Evolutionary conservation across 2,329 filamentous ascomycete genomes (phyloP).

Genomic region (Lizonia empirigonia): DNA sequence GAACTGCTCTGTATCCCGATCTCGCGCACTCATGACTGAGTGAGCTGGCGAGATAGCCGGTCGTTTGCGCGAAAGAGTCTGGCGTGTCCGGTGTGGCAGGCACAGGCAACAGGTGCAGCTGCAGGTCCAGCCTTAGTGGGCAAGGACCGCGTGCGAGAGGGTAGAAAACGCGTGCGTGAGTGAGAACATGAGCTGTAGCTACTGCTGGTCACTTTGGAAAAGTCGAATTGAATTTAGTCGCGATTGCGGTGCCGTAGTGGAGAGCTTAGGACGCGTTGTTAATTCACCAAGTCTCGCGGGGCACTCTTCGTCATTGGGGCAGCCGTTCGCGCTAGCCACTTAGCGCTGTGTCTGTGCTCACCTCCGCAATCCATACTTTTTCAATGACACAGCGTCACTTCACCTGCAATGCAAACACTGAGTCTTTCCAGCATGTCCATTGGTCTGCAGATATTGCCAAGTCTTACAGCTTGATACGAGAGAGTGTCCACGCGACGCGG

Average conservation of each 20-base stretch:
- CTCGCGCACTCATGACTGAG: slow-evolving; percentile 43
- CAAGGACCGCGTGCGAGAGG: slow-evolving; percentile 28
- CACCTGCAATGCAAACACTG: neutral
- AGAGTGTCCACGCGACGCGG: neutral
- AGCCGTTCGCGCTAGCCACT: neutral
- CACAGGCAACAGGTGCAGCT: slow-evolving; percentile 32
- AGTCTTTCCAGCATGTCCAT: neutral
- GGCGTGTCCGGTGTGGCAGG: slow-evolving; percentile 24
- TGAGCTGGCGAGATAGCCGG: slow-evolving; percentile 12
- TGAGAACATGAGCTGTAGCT: slow-evolving; percentile 37
- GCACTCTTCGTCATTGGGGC: slow-evolving; percentile 17
- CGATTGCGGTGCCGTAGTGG: slow-evolving; percentile 78
- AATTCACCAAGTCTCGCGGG: slow-evolving; percentile 17
- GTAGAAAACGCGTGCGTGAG: slow-evolving; percentile 19
- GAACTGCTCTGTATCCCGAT: slow-evolving; percentile 44
- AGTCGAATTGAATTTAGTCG: slow-evolving; percentile 37
- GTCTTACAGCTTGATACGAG: neutral
- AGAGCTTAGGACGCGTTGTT: slow-evolving; percentile 60
- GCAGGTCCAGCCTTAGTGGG: slow-evolving; percentile 32
- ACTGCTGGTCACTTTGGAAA: neutral
- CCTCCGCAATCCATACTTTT: slow-evolving; percentile 6
- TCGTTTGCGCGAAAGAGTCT: slow-evolving; percentile 24
- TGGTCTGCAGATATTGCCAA: neutral
- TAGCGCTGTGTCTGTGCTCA: slow-evolving; percentile 3
- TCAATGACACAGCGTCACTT: neutral